Evolutionary conservation across 1,284 basidiomycete species (phyloP), one percentile per base, ranked within the genome.

Genomic region (Melampsora americana): DNA sequence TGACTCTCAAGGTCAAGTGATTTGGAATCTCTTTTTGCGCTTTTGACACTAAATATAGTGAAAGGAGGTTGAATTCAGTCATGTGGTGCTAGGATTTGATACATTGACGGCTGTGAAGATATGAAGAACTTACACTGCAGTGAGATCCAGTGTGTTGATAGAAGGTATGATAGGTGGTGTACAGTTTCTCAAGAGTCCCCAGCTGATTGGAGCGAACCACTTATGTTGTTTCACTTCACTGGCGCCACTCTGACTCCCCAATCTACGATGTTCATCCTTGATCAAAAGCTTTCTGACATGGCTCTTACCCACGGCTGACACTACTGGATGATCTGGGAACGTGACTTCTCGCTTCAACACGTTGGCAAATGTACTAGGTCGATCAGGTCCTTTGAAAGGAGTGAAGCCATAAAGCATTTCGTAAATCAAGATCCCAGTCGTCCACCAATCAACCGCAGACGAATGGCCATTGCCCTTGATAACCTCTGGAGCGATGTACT

Each of bases 381-480:
- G 90, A 84, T 95, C 91, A 66, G 88, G 86, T 59, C 95, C 96
- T 85, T 99, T 99, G 90, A 99, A 99, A 46, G 96, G 96, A 71
- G 96, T 99, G 69, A 93, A 96, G 28, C 81, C 81, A 77, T 81
- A 82, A 30, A 99, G 96, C 96, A 99, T 99, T 86, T 99, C 96
- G 85, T 95, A 97, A 81, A 99, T 93, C 81, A 99, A 87, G 81
- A 99, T 99, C 53, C 96, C 96, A 68, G 97, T 86, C 44, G 95
- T 99, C 96, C 93, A 98, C 95, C 95, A 99, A 84, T 99, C 96
- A 69, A 99, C 96, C 9, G 96, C 94, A 78, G 92, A 93, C 48
- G 95, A 97, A 84, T 99, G 96, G 18, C 96, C 96, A 83, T 92
- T 89, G 62, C 94, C 95, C 81, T 93, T 92, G 83, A 99, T 99